Percentiles rank a stretch among this genome's conserved stretches.
Conservation (phyloP, 371 early-diverging fungal genomes). For the Rhizomucor pusillus region DNA sequence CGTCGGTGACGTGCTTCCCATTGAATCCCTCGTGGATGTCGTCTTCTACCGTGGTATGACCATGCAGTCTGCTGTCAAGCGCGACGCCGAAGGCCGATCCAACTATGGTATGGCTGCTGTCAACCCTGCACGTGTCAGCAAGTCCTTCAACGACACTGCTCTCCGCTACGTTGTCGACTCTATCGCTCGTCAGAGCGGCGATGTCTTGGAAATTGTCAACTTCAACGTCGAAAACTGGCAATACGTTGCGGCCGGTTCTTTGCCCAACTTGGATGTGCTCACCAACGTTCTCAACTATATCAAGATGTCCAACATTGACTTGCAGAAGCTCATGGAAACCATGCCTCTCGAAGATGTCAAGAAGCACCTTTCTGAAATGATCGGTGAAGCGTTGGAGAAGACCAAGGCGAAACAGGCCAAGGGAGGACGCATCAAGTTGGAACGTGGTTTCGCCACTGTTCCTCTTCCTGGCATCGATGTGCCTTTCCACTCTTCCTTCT, state of each 20-base stretch:
- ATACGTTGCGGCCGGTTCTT: constrained; percentile 93
- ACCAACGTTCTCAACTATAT: constrained; percentile 82
- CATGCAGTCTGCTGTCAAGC: constrained; percentile 93
- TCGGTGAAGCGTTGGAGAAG: constrained; percentile 73
- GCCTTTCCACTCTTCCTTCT: constrained; percentile 95
- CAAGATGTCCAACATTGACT: constrained; percentile 75
- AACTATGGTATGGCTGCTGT: constrained; percentile 96
- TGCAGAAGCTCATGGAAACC: constrained; percentile 81
- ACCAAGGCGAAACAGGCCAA: constrained; percentile 63
- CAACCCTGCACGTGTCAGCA: constrained; percentile 88
- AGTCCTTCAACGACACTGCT: constrained; percentile 82
- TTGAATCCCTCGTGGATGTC: constrained; percentile 88
- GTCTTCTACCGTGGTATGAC: constrained; percentile 97
- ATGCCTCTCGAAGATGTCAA: constrained; percentile 86
- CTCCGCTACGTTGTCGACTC: constrained; percentile 81
- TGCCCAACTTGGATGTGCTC: constrained; percentile 77
- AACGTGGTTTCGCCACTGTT: constrained; percentile 91
- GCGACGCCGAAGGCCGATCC: constrained; percentile 80
- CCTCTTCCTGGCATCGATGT: constrained; percentile 94
- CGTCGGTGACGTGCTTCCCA: constrained; percentile 85
- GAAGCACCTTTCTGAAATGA: constrained; percentile 78
- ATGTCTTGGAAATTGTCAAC: constrained; percentile 94
- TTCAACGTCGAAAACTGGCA: constrained; percentile 96
- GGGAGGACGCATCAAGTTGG: constrained; percentile 68
- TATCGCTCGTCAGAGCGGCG: constrained; percentile 74